Percentiles rank a stretch among this genome's conserved stretches.
Conservation (phyloP, 345 rosid genomes). For the Acer saccharum region DNA sequence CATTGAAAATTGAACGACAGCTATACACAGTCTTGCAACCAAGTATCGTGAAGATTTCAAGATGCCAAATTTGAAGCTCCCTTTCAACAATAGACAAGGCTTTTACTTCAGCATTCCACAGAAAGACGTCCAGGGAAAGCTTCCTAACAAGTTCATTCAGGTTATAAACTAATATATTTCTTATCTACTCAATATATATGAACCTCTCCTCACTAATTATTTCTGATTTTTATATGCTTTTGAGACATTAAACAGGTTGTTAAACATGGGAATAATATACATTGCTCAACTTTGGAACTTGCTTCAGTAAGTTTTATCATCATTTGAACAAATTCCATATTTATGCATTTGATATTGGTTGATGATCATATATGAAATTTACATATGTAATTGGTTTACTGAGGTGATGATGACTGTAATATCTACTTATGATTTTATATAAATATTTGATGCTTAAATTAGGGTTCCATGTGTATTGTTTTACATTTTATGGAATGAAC, state of each 20-base stretch:
- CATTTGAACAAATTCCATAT: not conserved
- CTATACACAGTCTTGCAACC: constrained; percentile 88
- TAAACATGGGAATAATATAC: constrained; percentile 91
- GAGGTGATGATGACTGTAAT: not conserved
- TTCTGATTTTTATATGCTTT: constrained; percentile 26
- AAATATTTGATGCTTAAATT: not conserved
- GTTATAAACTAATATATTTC: constrained; percentile 34
- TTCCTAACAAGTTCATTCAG: constrained; percentile 94
- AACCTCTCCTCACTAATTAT: constrained; percentile 16
- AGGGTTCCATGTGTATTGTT: not conserved
- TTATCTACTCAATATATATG: constrained; percentile 12
- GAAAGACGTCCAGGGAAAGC: constrained; percentile 86
- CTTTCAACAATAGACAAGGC: constrained; percentile 97
- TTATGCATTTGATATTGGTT: constrained; percentile 5
- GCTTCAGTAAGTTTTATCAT: constrained; percentile 77
- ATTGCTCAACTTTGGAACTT: constrained; percentile 90
- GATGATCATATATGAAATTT: constrained; percentile 8
- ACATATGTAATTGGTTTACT: not conserved
- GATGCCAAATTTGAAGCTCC: constrained; percentile 87
- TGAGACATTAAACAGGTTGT: constrained; percentile 55
- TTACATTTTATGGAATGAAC: constrained; percentile 16
- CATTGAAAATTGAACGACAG: constrained; percentile 41
- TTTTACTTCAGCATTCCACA: constrained; percentile 91
- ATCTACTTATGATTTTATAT: not conserved
- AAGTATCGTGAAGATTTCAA: constrained; percentile 86